Percentiles rank a stretch among this genome's conserved stretches.
Evolutionary conservation across 176 grass and related monocot species (phyloP).

Genomic region (Avena insularis): DNA sequence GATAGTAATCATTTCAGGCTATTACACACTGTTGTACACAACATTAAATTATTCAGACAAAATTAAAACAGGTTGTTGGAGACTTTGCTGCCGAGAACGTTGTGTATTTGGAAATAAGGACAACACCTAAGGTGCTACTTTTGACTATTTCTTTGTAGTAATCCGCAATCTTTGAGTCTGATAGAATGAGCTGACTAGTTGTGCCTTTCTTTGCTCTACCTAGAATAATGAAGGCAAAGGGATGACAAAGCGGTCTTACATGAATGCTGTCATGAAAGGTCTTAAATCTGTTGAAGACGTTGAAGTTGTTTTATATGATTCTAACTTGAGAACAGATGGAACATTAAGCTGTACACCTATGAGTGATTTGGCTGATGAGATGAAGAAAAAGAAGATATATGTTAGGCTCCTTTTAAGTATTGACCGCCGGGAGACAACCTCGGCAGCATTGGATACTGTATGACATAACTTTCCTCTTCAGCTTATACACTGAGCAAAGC

Average conservation of each 20-base stretch:
- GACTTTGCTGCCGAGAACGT: conserved; percentile 98
- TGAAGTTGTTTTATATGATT: conserved; percentile 66
- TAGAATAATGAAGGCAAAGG: conserved; percentile 95
- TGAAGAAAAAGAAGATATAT: conserved; percentile 73
- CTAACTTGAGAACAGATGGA: conserved; percentile 44
- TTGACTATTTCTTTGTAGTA: background rate
- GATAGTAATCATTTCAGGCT: background rate
- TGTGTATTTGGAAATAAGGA: conserved; percentile 93
- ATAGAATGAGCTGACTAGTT: background rate
- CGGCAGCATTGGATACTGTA: conserved; percentile 89
- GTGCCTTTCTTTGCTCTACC: conserved; percentile 23
- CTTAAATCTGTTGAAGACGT: conserved; percentile 69
- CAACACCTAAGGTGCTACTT: conserved; percentile 83
- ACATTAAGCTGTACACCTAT: conserved; percentile 11
- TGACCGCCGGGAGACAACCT: conserved; percentile 79
- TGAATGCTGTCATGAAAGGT: conserved; percentile 93
- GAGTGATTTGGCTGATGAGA: conserved; percentile 32
- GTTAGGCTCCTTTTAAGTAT: conserved; percentile 90
- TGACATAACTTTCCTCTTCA: conserved; percentile 26
- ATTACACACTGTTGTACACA: background rate
- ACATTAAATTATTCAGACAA: conserved; percentile 9
- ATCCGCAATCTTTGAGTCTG: background rate
- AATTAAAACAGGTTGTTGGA: conserved; percentile 67
- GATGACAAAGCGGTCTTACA: conserved; percentile 93
- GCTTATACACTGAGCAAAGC: conserved; percentile 23